phyloP scores from a whole-genome alignment of 1,284 basidiomycete species.

The Fomitopsis betulina region DNA sequence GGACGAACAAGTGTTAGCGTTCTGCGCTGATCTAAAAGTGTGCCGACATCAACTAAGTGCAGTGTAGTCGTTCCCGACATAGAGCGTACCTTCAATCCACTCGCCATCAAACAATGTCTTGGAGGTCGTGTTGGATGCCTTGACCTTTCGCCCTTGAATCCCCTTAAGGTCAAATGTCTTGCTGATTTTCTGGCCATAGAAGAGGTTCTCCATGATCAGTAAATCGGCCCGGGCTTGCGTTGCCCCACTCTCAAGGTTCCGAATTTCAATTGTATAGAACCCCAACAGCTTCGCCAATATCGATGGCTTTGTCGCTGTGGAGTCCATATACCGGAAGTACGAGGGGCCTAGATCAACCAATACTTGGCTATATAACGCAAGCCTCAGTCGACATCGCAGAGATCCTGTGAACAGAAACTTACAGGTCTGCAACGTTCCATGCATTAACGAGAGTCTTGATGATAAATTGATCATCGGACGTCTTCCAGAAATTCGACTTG shows the following conservation, averaged over 20 bases:
- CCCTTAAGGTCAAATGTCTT: constrained; percentile 80
- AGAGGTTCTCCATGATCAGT: constrained; percentile 79
- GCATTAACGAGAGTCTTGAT: constrained; percentile 81
- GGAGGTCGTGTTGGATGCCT: constrained; percentile 38
- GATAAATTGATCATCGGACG: constrained; percentile 67
- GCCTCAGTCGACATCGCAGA: background rate
- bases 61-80: background rate
- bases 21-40: constrained; percentile 50
- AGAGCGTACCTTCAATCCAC: constrained; percentile 64
- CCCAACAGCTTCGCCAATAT: constrained; percentile 73
- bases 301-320: constrained; percentile 59
- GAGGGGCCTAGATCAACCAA: constrained; percentile 70
- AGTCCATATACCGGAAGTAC: constrained; percentile 74
- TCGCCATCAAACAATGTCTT: constrained; percentile 75
- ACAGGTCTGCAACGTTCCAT: constrained; percentile 82
- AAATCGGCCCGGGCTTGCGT: constrained; percentile 67
- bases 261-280: constrained; percentile 72
- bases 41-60: background rate
- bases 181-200: constrained; percentile 60
- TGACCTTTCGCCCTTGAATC: constrained; percentile 67
- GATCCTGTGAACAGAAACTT: constrained; percentile 26
- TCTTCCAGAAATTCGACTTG: constrained; percentile 76
- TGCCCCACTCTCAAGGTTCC: constrained; percentile 64
- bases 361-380: constrained; percentile 53
- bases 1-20: constrained; percentile 62